Base-by-base conservation (phyloP, 371 early-diverging fungal genomes). In the Blakeslea trispora region DNA sequence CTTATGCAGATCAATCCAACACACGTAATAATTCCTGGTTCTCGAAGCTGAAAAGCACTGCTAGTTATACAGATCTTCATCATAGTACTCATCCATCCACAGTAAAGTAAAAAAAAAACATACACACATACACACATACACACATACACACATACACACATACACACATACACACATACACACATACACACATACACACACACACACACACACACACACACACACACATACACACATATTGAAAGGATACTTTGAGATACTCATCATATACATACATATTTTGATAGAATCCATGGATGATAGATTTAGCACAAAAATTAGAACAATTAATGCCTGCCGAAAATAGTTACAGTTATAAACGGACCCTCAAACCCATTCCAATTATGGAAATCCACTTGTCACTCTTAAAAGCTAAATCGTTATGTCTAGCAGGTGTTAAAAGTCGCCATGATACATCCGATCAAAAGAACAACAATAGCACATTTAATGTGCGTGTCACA, bases 401-500 rank as follows among this genome's bases (percentile, higher is more conserved):
- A 28, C 75, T 77, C 50, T 63, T 61, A 45, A 66, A 63, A 13
- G 77, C 82, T 22, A 61, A 50, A 47, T 60, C 79, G 8, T 51
- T 80, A 8, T 60, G 64, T 31, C 50, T 80, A 17, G 67, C 72
- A 17, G 82, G 82, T 34, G 81, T 80, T 1, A 59, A 74, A 34
- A 71, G 72, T 43, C 53, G 64, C 31, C 59, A 69, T 53, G 57
- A 48, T 14, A 28, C 28, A 45, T 28, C 51, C 45, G 53, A 39
- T 23, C 39, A 60, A n/a, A n/a, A n/a, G 52, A 39, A 13, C 40
- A 61, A 44, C n/a, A 71, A 67, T 35, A 71, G 70, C 6, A 70
- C 75, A 10, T 84, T 76, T 43, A 77, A 82, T 35, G 70, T 89
- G 31, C 81, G 86, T 40, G 84, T 89, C 10, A 83, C 84, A 28